Base-by-base conservation (phyloP, 2,329 filamentous ascomycete genomes). In the Paracorniculantispora psalliotae region DNA sequence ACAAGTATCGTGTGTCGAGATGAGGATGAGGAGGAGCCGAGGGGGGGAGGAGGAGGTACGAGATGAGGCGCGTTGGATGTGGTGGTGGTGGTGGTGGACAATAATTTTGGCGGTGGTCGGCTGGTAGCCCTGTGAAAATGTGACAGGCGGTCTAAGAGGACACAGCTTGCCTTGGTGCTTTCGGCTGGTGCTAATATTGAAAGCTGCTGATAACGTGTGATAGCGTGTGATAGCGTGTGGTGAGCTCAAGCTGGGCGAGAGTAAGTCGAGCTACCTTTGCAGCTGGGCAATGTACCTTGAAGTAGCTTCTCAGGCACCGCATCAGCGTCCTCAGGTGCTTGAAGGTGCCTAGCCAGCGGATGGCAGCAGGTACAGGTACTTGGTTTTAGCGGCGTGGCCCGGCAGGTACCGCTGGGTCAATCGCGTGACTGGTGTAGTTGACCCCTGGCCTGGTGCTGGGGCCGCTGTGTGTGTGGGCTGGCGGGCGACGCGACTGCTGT, bases 101-200 rank as follows among this genome's bases (percentile, higher is more conserved):
- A 25, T 37, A 54, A 33, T 44, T 43, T 47, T 25, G 41, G 52
- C 19, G 41, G 30, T 46, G 37, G 51, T 15, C 28, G 39, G 19
- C 15, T 44, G 25, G 28, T n/a, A 12, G 28, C 47, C 21, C 10
- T 43, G 37, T 41, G 17, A 30, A 43, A 41, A 28, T 53, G 50
- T 53, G 50, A 51, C 17, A 25, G 48, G 51, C 51, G 39, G 51
- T 44, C 51, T 54, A 54, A 54, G 51, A 54, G 51, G 51, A 54
- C 51, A 54, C 51, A 53, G 43, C 43, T 47, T 21, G 25, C 25
- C 30, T 6, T 6, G 30, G 6, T 33, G 30, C 30, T 6, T 33
- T 33, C 6, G 30, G 30, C 12, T 33, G 30, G 30, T 21, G 37
- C 26, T 43, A 25, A 54, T n/a, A n/a, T n/a, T 54, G 25, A 30